Conservation (phyloP, 2,329 filamentous ascomycete genomes). For the Xylaria sp. region DNA sequence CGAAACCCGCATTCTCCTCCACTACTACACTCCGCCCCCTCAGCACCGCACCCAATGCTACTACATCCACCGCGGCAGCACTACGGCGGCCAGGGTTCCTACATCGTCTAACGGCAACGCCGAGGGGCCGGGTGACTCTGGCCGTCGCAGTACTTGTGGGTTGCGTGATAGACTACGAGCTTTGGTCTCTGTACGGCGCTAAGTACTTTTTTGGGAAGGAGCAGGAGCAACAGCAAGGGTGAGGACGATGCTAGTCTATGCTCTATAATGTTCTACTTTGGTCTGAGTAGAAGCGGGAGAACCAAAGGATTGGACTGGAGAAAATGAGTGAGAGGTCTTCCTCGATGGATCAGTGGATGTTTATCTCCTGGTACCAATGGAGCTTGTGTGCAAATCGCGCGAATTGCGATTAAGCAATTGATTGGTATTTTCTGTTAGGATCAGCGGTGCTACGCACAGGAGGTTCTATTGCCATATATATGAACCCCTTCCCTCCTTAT, state of each 20-base stretch:
- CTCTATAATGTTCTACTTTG: neutral
- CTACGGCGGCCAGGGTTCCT: neutral
- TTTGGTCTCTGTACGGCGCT: slow-evolving; percentile 22
- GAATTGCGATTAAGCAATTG: too few species aligned
- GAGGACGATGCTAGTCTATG: too few species aligned
- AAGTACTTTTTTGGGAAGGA: slow-evolving; percentile 17
- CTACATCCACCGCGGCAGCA: neutral
- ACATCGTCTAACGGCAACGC: slow-evolving; percentile 9
- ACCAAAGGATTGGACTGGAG: too few species aligned
- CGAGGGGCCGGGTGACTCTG: slow-evolving; percentile 11
- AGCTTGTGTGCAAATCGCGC: too few species aligned
- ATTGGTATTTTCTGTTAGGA: too few species aligned
- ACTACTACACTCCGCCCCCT: slow-evolving; percentile 8
- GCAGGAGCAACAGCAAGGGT: neutral
- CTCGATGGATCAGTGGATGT: too few species aligned
- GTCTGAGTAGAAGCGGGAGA: too few species aligned
- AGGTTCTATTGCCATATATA: too few species aligned
- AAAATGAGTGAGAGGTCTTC: too few species aligned
- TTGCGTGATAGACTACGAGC: slow-evolving; percentile 19
- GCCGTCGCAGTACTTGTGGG: slow-evolving; percentile 4
- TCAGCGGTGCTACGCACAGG: too few species aligned
- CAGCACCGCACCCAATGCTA: neutral
- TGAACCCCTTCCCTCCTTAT: neutral
- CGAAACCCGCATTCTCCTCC: neutral
- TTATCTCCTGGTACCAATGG: too few species aligned